Evolutionary conservation across 345 rosid genomes (phyloP).

Genomic region (Fremontodendron californicum): DNA sequence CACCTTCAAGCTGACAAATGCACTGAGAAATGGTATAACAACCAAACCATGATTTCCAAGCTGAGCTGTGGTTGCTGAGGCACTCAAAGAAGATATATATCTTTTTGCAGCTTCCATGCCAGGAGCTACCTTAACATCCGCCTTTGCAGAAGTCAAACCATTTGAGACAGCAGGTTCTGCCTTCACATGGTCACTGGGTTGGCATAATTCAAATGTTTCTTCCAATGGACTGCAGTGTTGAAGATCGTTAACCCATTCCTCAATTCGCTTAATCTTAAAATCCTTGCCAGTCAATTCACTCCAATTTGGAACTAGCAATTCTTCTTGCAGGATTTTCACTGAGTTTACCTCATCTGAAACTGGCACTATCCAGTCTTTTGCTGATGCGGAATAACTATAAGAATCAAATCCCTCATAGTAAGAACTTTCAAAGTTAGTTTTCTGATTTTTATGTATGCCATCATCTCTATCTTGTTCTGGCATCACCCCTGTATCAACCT

Average conservation of each 20-base stretch:
- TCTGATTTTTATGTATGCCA: conserved; percentile 25
- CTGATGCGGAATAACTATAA: conserved; percentile 49
- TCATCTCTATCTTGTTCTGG: conserved; percentile 33
- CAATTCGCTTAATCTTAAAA: conserved; percentile 69
- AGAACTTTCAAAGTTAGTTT: conserved; percentile 35
- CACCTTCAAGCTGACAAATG: conserved; percentile 68
- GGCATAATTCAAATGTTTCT: conserved; percentile 43
- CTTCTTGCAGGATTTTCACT: conserved; percentile 38
- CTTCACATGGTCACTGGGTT: conserved; percentile 30
- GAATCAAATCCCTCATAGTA: conserved; percentile 44
- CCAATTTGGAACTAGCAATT: conserved; percentile 33
- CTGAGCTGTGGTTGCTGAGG: conserved; percentile 68
- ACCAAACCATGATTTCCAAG: conserved; percentile 68
- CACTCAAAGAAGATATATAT: conserved; percentile 66
- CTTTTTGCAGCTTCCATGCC: conserved; percentile 77
- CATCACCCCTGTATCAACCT: conserved; percentile 24
- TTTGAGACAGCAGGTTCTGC: conserved; percentile 28
- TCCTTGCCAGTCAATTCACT: conserved; percentile 50
- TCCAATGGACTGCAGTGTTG: conserved; percentile 55
- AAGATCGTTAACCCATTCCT: conserved; percentile 85
- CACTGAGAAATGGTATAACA: conserved; percentile 74
- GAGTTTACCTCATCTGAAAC: conserved; percentile 43
- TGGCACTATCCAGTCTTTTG: conserved; percentile 74
- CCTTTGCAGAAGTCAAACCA: conserved; percentile 38
- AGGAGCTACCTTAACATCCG: conserved; percentile 50